These are phyloP conservation scores for Cenococcum geophilum DNA, from an alignment of 495 filamentous ascomycete species.

Conservation along the genomic window DNA sequence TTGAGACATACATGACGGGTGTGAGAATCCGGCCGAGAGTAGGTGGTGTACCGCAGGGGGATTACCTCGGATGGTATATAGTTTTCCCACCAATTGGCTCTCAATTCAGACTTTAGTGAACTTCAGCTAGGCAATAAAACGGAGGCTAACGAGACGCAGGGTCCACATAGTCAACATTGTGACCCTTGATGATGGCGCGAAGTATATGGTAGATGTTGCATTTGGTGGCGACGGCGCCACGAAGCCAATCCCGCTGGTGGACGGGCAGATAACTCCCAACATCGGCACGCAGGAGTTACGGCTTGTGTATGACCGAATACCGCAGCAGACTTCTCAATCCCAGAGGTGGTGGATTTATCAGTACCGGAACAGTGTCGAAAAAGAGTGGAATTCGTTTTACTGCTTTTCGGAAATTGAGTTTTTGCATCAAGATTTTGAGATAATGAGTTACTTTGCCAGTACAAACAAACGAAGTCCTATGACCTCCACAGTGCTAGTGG, in stretches of 20 bases:
- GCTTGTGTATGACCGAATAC: slow-evolving; percentile 26
- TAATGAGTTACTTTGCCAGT: slow-evolving; percentile 26
- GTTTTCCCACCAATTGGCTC: background rate
- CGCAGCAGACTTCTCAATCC: slow-evolving; percentile 13
- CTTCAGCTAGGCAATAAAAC: background rate
- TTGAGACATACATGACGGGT: slow-evolving; percentile 23
- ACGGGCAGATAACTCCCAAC: slow-evolving; percentile 10
- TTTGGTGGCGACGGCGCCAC: slow-evolving; percentile 63
- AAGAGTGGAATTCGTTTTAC: slow-evolving; percentile 26
- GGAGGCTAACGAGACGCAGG: slow-evolving; percentile 3
- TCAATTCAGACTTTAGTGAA: background rate
- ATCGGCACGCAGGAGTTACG: slow-evolving; percentile 27
- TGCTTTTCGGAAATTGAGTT: slow-evolving; percentile 27
- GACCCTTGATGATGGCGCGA: slow-evolving; percentile 14
- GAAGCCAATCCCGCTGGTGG: slow-evolving; percentile 23
- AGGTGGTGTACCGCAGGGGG: slow-evolving; percentile 20
- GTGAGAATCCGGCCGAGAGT: slow-evolving; percentile 25
- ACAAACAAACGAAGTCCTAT: slow-evolving; percentile 8
- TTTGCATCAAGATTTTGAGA: slow-evolving; percentile 21
- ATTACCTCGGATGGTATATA: slow-evolving; percentile 26
- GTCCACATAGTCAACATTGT: slow-evolving; percentile 32
- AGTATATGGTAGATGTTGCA: slow-evolving; percentile 64
- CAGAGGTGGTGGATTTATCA: slow-evolving; percentile 30
- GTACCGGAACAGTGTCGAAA: slow-evolving; percentile 20
- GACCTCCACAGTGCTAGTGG: slow-evolving; percentile 14